Evolutionary conservation across 2,329 filamentous ascomycete species (phyloP).

Genomic region (Sporothrix pallida): DNA sequence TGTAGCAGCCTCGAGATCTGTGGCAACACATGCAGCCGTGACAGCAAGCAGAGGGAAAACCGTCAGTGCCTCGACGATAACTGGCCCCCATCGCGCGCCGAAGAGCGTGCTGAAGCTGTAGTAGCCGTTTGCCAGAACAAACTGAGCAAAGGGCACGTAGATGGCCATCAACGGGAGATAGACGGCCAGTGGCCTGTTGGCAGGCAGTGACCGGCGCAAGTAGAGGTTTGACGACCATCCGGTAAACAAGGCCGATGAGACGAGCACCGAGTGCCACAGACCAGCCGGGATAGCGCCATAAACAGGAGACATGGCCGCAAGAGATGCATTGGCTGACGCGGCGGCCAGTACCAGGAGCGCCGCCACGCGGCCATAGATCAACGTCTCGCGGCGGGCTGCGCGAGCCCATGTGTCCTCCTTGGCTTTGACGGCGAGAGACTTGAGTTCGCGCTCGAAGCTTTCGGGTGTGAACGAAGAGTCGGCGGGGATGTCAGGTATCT

Average conservation of each 20-base stretch:
- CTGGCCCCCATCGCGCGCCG: constrained; percentile 69
- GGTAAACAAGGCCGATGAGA: constrained; percentile 69
- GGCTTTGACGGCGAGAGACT: constrained; percentile 55
- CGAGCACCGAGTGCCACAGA: constrained; percentile 70
- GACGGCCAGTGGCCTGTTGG: constrained; percentile 55
- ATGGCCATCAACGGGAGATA: constrained; percentile 75
- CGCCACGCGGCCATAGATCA: constrained; percentile 51
- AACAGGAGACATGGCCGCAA: constrained; percentile 80
- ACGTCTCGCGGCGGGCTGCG: constrained; percentile 47
- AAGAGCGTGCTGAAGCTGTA: constrained; percentile 59
- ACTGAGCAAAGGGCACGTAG: constrained; percentile 76
- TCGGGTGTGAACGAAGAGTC: constrained; percentile 54
- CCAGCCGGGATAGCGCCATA: constrained; percentile 84
- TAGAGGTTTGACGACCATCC: constrained; percentile 73
- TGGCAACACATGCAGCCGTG: constrained; percentile 67
- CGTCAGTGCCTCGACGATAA: constrained; percentile 75
- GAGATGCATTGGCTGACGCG: constrained; percentile 71
- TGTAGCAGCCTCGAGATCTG: constrained; percentile 64
- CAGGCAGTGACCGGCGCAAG: constrained; percentile 55
- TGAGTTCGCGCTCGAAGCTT: constrained; percentile 61
- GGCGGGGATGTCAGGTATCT: constrained; percentile 40
- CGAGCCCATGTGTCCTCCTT: constrained; percentile 46
- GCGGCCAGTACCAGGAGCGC: constrained; percentile 64
- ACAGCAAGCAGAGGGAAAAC: constrained; percentile 71
- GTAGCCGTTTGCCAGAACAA: constrained; percentile 61